phyloP scores from a whole-genome alignment of 73 alveolate species.

The Paramecium pentaurelia region DNA sequence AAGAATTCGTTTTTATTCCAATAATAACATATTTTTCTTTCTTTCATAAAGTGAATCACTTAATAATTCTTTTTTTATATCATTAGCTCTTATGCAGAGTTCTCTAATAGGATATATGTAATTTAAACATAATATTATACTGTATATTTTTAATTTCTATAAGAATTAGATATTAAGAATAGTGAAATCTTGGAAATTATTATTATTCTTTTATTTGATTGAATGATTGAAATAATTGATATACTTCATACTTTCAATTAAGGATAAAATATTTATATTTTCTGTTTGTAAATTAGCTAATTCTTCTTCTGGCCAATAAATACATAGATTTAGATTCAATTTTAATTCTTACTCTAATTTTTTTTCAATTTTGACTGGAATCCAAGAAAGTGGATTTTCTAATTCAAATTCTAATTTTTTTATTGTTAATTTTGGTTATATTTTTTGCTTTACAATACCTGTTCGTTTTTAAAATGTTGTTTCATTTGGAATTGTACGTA shows the following conservation, averaged over 20 bases:
- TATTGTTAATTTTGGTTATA: not conserved
- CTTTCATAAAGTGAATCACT: not conserved
- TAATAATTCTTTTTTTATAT: not conserved
- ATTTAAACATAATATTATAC: not conserved
- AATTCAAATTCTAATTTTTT: not conserved
- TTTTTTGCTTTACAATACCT: not conserved
- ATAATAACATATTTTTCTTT: not conserved
- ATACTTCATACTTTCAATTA: not conserved
- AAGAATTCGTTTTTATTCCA: not conserved
- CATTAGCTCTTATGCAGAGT: not conserved
- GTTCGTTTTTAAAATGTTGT: not conserved
- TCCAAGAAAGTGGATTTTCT: not conserved
- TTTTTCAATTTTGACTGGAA: not conserved
- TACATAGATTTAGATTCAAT: not conserved
- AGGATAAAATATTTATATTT: not conserved
- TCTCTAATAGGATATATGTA: not conserved
- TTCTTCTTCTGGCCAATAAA: slow-evolving; percentile 39
- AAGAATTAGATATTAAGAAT: not conserved
- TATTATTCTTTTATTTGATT: not conserved
- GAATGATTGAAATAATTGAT: not conserved
- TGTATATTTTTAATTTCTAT: not conserved
- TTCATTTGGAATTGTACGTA: not conserved
- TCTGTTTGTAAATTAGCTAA: not conserved
- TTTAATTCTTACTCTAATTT: not conserved
- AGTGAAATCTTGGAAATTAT: not conserved